phyloP scores from a whole-genome alignment of 768 basidiomycete genomes.

The Amyloporia xantha region DNA sequence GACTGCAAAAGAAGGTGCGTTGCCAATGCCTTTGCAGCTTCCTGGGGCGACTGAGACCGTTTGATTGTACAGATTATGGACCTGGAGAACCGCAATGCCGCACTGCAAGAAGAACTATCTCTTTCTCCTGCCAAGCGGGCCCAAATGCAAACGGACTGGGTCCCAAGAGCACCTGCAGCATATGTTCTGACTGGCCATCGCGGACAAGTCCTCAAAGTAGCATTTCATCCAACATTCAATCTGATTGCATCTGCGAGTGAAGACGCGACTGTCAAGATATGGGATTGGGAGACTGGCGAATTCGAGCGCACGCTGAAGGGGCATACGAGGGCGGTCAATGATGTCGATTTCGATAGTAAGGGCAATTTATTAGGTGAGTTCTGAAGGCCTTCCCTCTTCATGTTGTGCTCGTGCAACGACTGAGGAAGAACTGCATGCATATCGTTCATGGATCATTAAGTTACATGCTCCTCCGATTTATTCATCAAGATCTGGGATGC shows the following conservation, averaged over 20 bases:
- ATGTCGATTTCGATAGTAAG: slow-evolving; percentile 51
- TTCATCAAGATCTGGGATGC: slow-evolving; percentile 55
- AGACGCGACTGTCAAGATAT: slow-evolving; percentile 50
- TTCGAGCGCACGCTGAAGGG: slow-evolving; percentile 54
- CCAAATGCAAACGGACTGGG: slow-evolving; percentile 73
- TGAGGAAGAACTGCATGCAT: slow-evolving; percentile 63
- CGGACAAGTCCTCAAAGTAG: slow-evolving; percentile 26
- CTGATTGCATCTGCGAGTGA: slow-evolving; percentile 47
- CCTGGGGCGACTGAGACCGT: not conserved
- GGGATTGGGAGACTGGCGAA: slow-evolving; percentile 60
- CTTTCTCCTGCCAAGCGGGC: slow-evolving; percentile 46
- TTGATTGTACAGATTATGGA: slow-evolving; percentile 74
- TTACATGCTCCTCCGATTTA: slow-evolving; percentile 51
- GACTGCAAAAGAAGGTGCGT: slow-evolving; percentile 87
- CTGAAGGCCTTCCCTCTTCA: slow-evolving; percentile 69
- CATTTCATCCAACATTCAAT: slow-evolving; percentile 51
- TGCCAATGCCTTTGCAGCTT: slow-evolving; percentile 1
- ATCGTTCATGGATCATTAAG: too few species aligned
- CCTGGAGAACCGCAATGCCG: slow-evolving; percentile 76
- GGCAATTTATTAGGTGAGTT: slow-evolving; percentile 41
- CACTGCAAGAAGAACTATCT: slow-evolving; percentile 66
- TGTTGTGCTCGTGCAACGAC: slow-evolving; percentile 49
- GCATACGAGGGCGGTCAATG: slow-evolving; percentile 50
- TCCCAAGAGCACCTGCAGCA: slow-evolving; percentile 79
- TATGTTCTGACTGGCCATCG: slow-evolving; percentile 58